Percentiles rank a stretch among this genome's conserved stretches.
Conservation (phyloP, 176 grass and related monocot genomes). For the Phoenix dactylifera region DNA sequence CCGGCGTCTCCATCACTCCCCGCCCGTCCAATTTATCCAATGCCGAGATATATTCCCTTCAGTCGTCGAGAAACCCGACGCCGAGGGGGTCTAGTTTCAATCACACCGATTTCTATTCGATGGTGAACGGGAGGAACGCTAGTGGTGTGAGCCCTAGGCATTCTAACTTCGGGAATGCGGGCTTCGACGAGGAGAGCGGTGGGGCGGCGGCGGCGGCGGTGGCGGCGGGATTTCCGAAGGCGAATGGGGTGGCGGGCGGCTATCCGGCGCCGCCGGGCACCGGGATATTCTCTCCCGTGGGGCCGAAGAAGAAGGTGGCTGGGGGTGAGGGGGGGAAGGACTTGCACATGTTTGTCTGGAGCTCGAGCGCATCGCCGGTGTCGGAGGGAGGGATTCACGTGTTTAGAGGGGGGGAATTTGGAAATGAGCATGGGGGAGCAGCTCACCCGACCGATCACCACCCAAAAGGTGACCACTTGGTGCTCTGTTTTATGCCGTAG, state of each 20-base stretch:
- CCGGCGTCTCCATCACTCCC: conserved; percentile 25
- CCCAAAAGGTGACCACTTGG: conserved; percentile 38
- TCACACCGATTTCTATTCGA: conserved; percentile 85
- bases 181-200: conserved; percentile 50
- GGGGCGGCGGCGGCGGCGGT: neutral
- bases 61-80: conserved; percentile 88
- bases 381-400: conserved; percentile 35
- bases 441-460: conserved; percentile 21
- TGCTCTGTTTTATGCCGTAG: neutral
- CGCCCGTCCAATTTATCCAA: conserved; percentile 76
- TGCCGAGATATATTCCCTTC: conserved; percentile 84
- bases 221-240: conserved; percentile 15
- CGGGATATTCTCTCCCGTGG: conserved; percentile 14
- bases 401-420: conserved; percentile 37
- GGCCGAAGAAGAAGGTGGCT: conserved; percentile 31
- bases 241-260: conserved; percentile 4
- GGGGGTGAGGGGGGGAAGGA: conserved; percentile 45
- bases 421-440: conserved; percentile 28
- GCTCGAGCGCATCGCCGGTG: conserved; percentile 49
- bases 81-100: conserved; percentile 78
- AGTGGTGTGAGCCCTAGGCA: conserved; percentile 19
- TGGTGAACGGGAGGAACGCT: conserved; percentile 26
- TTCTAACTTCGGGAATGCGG: conserved; percentile 28
- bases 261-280: conserved; percentile 30
- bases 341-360: conserved; percentile 75